These are phyloP conservation scores for Poronia punctata DNA, from an alignment of 495 filamentous ascomycete species.

Conservation along the genomic window DNA sequence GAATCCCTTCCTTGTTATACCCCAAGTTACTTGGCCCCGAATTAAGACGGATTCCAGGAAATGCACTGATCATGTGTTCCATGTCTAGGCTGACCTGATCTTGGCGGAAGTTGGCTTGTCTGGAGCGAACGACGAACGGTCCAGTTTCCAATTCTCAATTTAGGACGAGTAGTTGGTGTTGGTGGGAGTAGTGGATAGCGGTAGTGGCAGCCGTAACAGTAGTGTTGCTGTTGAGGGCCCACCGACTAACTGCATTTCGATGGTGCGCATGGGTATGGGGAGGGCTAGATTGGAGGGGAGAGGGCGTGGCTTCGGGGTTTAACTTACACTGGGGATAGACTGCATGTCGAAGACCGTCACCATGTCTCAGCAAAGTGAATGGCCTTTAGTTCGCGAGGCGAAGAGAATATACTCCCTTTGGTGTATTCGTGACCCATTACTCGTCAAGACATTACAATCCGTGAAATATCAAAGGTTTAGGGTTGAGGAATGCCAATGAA, in stretches of 20 bases:
- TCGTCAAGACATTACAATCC: slow-evolving; percentile 26
- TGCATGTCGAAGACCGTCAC: slow-evolving; percentile 45
- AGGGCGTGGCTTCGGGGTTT: slow-evolving; percentile 2
- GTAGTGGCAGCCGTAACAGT: not conserved
- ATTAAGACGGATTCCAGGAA: slow-evolving; percentile 1
- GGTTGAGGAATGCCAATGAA: slow-evolving; percentile 21
- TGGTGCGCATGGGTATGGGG: no score
- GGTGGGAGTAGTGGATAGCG: slow-evolving; percentile 1
- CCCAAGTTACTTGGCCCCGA: no score
- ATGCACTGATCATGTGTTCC: slow-evolving; percentile 1
- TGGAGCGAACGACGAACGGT: no score
- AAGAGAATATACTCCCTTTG: slow-evolving; percentile 25
- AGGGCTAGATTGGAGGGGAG: not conserved
- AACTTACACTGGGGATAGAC: slow-evolving; percentile 59
- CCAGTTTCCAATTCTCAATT: no score
- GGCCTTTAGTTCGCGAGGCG: slow-evolving; percentile 31
- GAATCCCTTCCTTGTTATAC: no score
- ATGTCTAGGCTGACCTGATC: slow-evolving; percentile 3
- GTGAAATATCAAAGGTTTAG: slow-evolving; percentile 7
- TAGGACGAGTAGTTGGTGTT: no score
- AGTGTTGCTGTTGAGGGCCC: slow-evolving; percentile 6
- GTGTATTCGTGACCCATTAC: slow-evolving; percentile 25
- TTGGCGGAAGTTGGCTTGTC: no score
- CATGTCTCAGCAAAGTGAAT: slow-evolving; percentile 30
- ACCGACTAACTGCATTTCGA: slow-evolving; percentile 8